Base-by-base conservation (phyloP, 164 flowering plant genomes). In the Cinnamomum chago region DNA sequence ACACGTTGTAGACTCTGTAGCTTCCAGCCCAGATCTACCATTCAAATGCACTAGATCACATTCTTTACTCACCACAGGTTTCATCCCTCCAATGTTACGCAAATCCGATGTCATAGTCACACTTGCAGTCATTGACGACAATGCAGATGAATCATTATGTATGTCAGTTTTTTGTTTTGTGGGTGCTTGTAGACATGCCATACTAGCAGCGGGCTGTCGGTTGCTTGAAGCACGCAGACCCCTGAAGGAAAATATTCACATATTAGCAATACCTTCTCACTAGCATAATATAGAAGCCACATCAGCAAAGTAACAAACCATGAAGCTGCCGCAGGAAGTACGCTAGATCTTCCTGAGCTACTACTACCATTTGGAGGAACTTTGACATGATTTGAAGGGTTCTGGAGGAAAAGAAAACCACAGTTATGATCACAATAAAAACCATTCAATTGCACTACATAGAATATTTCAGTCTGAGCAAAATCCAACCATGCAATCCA, bases 291-390 rank as follows among this genome's bases (percentile, higher is more conserved):
- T 73, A 66, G 65, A 76, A 12, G 69, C 13, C 28, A 66, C 1
- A 65, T 25, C 12, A 68, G 67, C 47, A 5, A 18, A 52, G 24
- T 35, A 33, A 7, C 76, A 70, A 87, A 96, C 99, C 98, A 96
- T 65, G 93, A 84, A 20, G 98, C 93, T 71, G 91, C 94, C 35
- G 95, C 87, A 51, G 99, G 99, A 75, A 94, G 94, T 71, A 82
- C 88, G 62, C 83, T 73, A 75, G 97, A 87, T 84, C 85, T 86
- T 70, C 87, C 90, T 70, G 86, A 80, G 76, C 88, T 87, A 73
- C 89, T 86, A 5, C 60, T 20, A 55, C 17, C 47, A 84, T 87
- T 86, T 25, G 97, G 93, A 30, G 97, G 92, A 75, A 74, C 79
- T 85, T 74, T 90, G 25, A 71, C 58, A 70, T 78, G 81, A 72